These are phyloP conservation scores for Podospora sp. DNA, from an alignment of 495 filamentous ascomycete genomes.

Conservation along the genomic window DNA sequence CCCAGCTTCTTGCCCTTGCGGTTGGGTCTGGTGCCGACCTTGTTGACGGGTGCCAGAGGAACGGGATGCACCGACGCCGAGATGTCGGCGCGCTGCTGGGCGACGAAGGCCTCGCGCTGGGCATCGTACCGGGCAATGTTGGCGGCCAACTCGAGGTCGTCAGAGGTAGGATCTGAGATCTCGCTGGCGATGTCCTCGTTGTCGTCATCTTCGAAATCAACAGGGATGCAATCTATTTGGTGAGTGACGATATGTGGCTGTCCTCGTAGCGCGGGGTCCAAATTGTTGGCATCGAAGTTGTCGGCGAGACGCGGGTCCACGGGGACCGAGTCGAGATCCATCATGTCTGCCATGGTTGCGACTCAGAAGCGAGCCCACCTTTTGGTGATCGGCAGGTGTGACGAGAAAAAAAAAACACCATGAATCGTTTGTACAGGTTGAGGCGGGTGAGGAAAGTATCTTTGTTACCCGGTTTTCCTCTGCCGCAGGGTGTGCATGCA, in stretches of 20 bases:
- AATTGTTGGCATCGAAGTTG: constrained; percentile 7
- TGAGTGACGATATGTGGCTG: background rate
- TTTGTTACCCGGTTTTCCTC: constrained; percentile 9
- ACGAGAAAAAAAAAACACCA: too few species aligned
- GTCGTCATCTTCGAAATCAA: constrained; percentile 17
- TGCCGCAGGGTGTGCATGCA: constrained; percentile 2
- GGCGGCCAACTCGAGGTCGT: constrained; percentile 39
- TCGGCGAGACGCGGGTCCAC: constrained; percentile 10
- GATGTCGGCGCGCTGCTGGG: constrained; percentile 33
- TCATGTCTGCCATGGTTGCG: constrained; percentile 24
- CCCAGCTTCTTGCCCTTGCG: constrained; percentile 41
- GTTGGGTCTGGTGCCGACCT: constrained; percentile 6
- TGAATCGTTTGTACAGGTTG: too few species aligned
- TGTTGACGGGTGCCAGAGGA: background rate
- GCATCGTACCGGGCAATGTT: constrained; percentile 41
- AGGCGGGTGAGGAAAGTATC: background rate
- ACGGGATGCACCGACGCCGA: background rate
- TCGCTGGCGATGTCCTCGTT: constrained; percentile 30
- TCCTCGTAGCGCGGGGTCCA: constrained; percentile 2
- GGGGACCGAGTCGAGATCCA: constrained; percentile 29
- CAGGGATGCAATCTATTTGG: background rate
- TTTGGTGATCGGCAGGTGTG: background rate
- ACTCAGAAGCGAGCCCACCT: background rate
- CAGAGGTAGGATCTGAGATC: constrained; percentile 44
- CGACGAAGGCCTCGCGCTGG: constrained; percentile 37